Conservation (phyloP, 169 alveolate species). For the Plasmodium coatneyi region DNA sequence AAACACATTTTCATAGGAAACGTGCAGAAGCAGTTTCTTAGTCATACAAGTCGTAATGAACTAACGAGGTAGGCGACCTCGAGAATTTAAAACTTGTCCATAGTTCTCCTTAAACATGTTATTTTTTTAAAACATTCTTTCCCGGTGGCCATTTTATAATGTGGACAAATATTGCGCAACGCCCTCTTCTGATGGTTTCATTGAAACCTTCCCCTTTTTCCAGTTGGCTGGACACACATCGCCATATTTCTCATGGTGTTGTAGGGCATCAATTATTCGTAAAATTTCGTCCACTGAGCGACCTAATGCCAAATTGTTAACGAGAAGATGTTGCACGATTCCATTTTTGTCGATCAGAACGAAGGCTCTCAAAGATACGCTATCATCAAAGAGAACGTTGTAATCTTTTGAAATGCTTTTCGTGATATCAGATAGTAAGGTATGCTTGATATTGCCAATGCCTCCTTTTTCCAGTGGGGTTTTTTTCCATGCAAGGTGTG, state of each 20-base stretch:
- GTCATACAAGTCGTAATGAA: neutral
- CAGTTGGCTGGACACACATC: constrained; percentile 99
- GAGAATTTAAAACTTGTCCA: neutral
- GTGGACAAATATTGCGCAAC: constrained; percentile 85
- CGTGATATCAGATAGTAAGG: constrained; percentile 94
- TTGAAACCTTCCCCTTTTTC: constrained; percentile 96
- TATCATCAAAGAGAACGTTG: constrained; percentile 93
- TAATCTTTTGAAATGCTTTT: constrained; percentile 92
- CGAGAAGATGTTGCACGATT: constrained; percentile 93
- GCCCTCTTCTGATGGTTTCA: constrained; percentile 95
- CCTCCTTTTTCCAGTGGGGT: constrained; percentile 97
- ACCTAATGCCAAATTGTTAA: constrained; percentile 99
- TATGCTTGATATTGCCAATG: constrained; percentile 95
- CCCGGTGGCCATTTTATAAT: constrained; percentile 12
- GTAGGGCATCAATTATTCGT: constrained; percentile 97
- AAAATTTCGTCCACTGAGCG: constrained; percentile 96
- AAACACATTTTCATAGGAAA: neutral
- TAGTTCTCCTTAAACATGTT: neutral
- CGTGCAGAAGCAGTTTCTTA: neutral
- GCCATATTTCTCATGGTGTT: constrained; percentile 96
- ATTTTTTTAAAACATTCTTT: neutral
- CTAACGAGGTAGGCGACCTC: neutral
- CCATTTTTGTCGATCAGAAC: constrained; percentile 98
- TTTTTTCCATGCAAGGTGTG: constrained; percentile 97
- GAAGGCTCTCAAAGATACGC: constrained; percentile 97